A percentile compares a stretch with the other conserved stretches of the same genome.
Evolutionary conservation across 2,329 filamentous ascomycete species (phyloP).

Genomic region (Aspergillus pseudonomiae): DNA sequence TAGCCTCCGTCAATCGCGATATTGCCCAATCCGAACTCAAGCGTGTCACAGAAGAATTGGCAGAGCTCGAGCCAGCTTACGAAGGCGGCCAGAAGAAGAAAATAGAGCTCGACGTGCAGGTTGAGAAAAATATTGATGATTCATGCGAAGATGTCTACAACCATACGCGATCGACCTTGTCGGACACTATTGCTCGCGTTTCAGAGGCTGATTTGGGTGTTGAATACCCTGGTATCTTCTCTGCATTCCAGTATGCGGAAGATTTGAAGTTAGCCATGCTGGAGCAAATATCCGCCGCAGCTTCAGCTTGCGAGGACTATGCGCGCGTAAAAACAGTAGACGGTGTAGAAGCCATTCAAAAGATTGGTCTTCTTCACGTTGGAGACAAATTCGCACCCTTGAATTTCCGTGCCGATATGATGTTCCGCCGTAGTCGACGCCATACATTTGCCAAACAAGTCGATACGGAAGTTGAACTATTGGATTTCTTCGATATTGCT

Average conservation of each 20-base stretch:
- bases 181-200: constrained; percentile 72
- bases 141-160: constrained; percentile 85
- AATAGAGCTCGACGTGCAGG: constrained; percentile 75
- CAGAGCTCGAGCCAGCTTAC: constrained; percentile 80
- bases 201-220: constrained; percentile 80
- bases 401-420: constrained; percentile 85
- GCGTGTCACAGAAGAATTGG: constrained; percentile 77
- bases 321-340: constrained; percentile 76
- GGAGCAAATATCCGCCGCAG: constrained; percentile 78
- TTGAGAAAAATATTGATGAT: constrained; percentile 80
- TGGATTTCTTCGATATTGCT: constrained; percentile 89
- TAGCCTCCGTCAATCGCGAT: constrained; percentile 85
- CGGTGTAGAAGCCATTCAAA: constrained; percentile 85
- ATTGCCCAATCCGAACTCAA: constrained; percentile 84
- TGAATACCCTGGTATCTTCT: constrained; percentile 81
- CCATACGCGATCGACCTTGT: constrained; percentile 75
- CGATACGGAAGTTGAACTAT: constrained; percentile 82
- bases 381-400: constrained; percentile 85
- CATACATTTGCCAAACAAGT: constrained; percentile 83
- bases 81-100: constrained; percentile 82
- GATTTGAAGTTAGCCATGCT: constrained; percentile 92
- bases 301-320: constrained; percentile 79
- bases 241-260: constrained; percentile 88
- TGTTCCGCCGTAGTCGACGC: constrained; percentile 79
- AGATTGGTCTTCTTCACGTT: constrained; percentile 83